phyloP scores from a whole-genome alignment of 768 basidiomycete species.

The Amanita muscaria region DNA sequence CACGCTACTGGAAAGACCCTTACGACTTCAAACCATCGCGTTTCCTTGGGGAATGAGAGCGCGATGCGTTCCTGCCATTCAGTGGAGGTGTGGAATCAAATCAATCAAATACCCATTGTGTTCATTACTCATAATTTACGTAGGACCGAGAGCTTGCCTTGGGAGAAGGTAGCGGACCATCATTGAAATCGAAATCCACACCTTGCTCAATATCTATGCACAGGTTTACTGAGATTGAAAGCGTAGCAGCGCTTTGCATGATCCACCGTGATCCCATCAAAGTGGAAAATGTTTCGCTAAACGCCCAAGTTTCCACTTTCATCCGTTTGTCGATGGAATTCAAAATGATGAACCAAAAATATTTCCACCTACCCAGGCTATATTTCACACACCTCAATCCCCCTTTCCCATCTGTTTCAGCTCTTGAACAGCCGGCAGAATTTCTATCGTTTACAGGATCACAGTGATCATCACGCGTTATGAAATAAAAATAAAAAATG shows the following conservation, averaged over 20 bases:
- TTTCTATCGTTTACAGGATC: too few species aligned
- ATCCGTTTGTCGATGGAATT: too few species aligned
- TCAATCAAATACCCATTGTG: not conserved
- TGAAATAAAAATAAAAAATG: constrained; percentile 40
- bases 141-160: constrained; percentile 36
- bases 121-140: not conserved
- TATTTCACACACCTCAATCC: too few species aligned
- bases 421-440: too few species aligned
- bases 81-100: constrained; percentile 28
- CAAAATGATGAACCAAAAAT: too few species aligned
- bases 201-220: not conserved
- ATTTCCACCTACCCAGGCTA: too few species aligned
- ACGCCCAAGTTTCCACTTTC: too few species aligned
- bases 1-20: constrained; percentile 49
- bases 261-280: too few species aligned
- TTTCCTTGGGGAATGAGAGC: constrained; percentile 45
- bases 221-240: constrained; percentile 47
- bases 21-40: constrained; percentile 35
- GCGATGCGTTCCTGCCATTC: constrained; percentile 48
- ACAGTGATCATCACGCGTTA: constrained; percentile 39
- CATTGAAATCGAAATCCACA: not conserved
- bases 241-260: constrained; percentile 40
- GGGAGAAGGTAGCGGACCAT: constrained; percentile 28
- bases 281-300: too few species aligned
- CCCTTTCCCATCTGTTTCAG: too few species aligned